Percentiles rank a stretch among this genome's conserved stretches.
Conservation (phyloP, 306 rosid species). For the Casuarina glauca region DNA sequence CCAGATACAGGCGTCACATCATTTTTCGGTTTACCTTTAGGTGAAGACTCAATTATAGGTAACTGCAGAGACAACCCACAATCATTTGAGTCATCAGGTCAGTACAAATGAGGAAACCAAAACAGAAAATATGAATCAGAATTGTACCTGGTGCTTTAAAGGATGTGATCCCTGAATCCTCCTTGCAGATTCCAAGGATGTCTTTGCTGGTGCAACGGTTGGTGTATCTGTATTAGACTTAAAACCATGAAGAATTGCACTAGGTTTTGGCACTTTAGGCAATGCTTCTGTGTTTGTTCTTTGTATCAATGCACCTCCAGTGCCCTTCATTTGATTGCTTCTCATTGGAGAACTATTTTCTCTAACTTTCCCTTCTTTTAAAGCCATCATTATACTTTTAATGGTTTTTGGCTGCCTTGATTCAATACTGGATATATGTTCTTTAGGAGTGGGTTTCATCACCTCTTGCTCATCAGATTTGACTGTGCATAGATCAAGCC, state of each 20-base stretch:
- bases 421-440: conserved; percentile 53
- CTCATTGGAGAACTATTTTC: conserved; percentile 87
- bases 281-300: conserved; percentile 50
- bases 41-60: conserved; percentile 51
- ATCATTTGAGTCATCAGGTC: conserved; percentile 5
- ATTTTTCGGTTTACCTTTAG: conserved; percentile 63
- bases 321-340: conserved; percentile 51
- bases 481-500: conserved; percentile 35
- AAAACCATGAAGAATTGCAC: conserved; percentile 43
- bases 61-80: conserved; percentile 44
- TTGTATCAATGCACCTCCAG: conserved; percentile 45
- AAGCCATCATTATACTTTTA: conserved; percentile 77
- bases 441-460: conserved; percentile 47
- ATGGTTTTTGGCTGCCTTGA: conserved; percentile 74
- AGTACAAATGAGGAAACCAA: background rate
- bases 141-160: conserved; percentile 71
- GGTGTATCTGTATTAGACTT: conserved; percentile 65
- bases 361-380: conserved; percentile 79
- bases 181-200: conserved; percentile 58
- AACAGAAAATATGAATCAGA: conserved; percentile 12
- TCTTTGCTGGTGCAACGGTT: conserved; percentile 43
- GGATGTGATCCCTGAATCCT: conserved; percentile 52
- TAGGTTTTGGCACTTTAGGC: conserved; percentile 73
- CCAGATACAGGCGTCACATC: conserved; percentile 61
- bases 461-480: conserved; percentile 48